Evolutionary conservation across 2,329 filamentous ascomycete genomes (phyloP).

Genomic region (Fusarium coffeatum): DNA sequence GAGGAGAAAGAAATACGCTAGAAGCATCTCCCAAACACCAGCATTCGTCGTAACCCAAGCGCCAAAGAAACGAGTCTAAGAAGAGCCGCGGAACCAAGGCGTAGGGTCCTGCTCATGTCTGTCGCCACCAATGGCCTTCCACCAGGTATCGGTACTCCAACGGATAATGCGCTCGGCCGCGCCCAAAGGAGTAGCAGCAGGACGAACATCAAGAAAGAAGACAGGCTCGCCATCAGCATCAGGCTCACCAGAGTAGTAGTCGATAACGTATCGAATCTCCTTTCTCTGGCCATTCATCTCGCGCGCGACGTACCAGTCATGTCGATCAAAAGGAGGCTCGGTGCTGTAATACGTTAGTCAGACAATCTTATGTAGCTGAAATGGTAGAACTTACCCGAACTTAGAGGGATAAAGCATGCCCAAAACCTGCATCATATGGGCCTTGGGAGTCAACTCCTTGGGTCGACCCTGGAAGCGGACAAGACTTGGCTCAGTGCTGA

Average conservation of each 20-base stretch:
- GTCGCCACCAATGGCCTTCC: constrained; percentile 81
- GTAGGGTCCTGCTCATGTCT: constrained; percentile 62
- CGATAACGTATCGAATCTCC: constrained; percentile 94
- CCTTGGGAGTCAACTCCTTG: constrained; percentile 91
- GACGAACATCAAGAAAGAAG: constrained; percentile 94
- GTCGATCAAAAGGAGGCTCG: constrained; percentile 91
- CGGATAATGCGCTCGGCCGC: constrained; percentile 85
- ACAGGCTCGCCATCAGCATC: constrained; percentile 90
- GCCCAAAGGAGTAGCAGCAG: constrained; percentile 83
- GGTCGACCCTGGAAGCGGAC: constrained; percentile 91
- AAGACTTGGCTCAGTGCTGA: constrained; percentile 74
- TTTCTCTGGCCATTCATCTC: constrained; percentile 73
- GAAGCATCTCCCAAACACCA: constrained; percentile 21
- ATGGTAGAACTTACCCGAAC: constrained; percentile 71
- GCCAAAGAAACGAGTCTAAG: constrained; percentile 28
- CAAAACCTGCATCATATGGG: constrained; percentile 82
- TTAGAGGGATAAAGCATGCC: constrained; percentile 82
- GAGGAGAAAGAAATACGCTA: constrained; percentile 42
- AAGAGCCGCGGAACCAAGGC: constrained; percentile 49
- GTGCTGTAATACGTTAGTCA: constrained; percentile 62
- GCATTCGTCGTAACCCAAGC: constrained; percentile 23
- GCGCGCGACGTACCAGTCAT: constrained; percentile 94
- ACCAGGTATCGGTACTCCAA: constrained; percentile 96
- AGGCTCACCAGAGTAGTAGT: constrained; percentile 89
- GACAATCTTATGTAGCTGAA: neutral